Percentiles rank a stretch among this genome's conserved stretches.
These are phyloP conservation scores for Verticillium klebahnii DNA, from an alignment of 2,329 filamentous ascomycete species.

Conservation along the genomic window DNA sequence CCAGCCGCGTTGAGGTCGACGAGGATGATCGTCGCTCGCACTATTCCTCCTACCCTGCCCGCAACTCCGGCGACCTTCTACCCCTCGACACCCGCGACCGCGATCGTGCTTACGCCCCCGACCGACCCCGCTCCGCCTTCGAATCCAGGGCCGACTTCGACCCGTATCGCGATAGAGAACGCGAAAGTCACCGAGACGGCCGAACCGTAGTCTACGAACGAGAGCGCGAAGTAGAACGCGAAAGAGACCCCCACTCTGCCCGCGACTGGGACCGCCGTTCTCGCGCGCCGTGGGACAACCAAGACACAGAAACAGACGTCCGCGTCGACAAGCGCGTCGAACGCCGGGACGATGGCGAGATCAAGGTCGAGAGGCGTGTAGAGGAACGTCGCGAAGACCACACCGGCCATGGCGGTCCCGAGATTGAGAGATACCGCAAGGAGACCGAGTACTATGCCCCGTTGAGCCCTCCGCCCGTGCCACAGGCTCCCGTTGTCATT, in stretches of 20 bases:
- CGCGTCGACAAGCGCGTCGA: conserved; percentile 36
- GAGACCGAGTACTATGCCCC: conserved; percentile 60
- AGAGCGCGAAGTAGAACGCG: conserved; percentile 38
- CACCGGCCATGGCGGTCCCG: conserved; percentile 28
- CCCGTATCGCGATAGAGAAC: conserved; percentile 19
- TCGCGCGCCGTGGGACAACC: conserved; percentile 22
- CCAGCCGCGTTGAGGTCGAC: conserved; percentile 35
- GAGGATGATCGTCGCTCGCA: conserved; percentile 42
- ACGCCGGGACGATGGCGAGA: conserved; percentile 42
- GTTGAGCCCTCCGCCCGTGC: conserved; percentile 38
- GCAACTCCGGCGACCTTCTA: conserved; percentile 33
- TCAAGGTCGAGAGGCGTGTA: conserved; percentile 49
- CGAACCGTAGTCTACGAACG: conserved; percentile 26
- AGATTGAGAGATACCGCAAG: conserved; percentile 55
- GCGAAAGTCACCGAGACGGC: conserved; percentile 9
- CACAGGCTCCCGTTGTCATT: conserved; percentile 46
- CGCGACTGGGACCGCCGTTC: conserved; percentile 28
- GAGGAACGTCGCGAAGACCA: conserved; percentile 45
- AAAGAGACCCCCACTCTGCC: conserved; percentile 19
- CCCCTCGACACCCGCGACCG: conserved; percentile 38
- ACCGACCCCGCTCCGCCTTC: conserved; percentile 47
- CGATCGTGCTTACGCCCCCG: conserved; percentile 33
- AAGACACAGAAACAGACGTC: conserved; percentile 31
- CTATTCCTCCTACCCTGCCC: conserved; percentile 30
- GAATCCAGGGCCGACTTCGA: conserved; percentile 28